These are phyloP conservation scores for Paxillus ammoniavirescens DNA, from an alignment of 768 basidiomycete species.

Conservation along the genomic window DNA sequence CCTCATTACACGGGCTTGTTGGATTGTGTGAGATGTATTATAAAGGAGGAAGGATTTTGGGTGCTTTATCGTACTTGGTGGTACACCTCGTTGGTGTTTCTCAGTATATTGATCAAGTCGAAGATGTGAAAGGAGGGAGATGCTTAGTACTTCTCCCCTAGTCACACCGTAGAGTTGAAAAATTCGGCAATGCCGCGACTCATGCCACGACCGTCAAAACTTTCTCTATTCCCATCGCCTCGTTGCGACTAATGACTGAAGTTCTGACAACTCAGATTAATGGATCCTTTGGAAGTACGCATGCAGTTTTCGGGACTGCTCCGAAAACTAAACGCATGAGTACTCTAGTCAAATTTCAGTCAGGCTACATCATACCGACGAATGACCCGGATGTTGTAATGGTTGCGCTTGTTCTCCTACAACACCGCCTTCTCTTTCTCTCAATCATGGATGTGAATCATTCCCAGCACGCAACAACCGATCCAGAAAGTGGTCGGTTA, in stretches of 20 bases:
- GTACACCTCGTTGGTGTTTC: background rate
- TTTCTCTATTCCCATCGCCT: too few species aligned
- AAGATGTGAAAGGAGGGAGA: too few species aligned
- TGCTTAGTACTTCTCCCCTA: too few species aligned
- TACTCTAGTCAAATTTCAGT: background rate
- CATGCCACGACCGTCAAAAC: too few species aligned
- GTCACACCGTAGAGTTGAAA: too few species aligned
- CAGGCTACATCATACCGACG: background rate
- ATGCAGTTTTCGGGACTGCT: slow-evolving; percentile 70
- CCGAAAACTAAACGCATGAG: slow-evolving; percentile 62
- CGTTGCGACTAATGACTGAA: background rate
- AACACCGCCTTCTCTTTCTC: background rate
- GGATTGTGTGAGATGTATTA: background rate
- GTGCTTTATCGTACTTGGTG: background rate
- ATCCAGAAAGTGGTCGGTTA: slow-evolving; percentile 87
- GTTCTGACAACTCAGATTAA: slow-evolving; percentile 12
- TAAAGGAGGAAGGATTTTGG: background rate
- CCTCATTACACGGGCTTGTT: background rate
- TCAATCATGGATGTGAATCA: background rate
- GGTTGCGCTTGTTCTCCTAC: background rate
- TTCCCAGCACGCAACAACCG: slow-evolving; percentile 71
- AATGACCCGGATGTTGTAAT: background rate
- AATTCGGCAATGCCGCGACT: too few species aligned
- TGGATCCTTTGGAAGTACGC: slow-evolving; percentile 72
- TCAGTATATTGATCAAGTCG: too few species aligned